These are phyloP conservation scores for Thinopyrum obtusiflorum DNA, from an alignment of 202 grass and related monocot species.

Conservation along the genomic window DNA sequence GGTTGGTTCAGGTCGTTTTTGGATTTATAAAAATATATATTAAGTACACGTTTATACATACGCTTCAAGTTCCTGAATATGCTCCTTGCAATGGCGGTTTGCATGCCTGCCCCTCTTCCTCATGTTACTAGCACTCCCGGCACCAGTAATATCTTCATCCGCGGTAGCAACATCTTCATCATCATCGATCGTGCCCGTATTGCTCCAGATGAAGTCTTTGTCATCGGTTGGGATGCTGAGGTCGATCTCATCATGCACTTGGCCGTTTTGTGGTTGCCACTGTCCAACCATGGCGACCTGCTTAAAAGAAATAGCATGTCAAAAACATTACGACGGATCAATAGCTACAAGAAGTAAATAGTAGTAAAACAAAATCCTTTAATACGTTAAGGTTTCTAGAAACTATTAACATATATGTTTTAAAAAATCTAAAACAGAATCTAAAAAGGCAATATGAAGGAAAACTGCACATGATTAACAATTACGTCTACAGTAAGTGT, in stretches of 20 bases:
- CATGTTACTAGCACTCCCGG: not conserved
- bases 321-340: not conserved
- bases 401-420: not conserved
- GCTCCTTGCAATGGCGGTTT: not conserved
- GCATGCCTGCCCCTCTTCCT: not conserved
- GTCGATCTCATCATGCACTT: not conserved
- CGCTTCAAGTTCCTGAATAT: not conserved
- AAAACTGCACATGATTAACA: not conserved
- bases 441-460: not conserved
- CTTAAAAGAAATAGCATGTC: not conserved
- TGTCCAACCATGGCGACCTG: constrained; percentile 10
- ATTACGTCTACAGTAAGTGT: not conserved
- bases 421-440: too few relatives aligned
- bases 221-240: not conserved
- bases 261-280: not conserved
- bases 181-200: not conserved
- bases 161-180: not conserved
- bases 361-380: not conserved
- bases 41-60: not conserved
- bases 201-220: not conserved
- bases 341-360: not conserved
- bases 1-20: not conserved
- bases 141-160: not conserved
- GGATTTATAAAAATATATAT: not conserved
- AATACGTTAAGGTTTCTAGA: not conserved